A percentile compares a stretch with the other conserved stretches of the same genome.
Conservation (phyloP, 2,329 filamentous ascomycete species). For the Tolypocladium pustulatum region DNA sequence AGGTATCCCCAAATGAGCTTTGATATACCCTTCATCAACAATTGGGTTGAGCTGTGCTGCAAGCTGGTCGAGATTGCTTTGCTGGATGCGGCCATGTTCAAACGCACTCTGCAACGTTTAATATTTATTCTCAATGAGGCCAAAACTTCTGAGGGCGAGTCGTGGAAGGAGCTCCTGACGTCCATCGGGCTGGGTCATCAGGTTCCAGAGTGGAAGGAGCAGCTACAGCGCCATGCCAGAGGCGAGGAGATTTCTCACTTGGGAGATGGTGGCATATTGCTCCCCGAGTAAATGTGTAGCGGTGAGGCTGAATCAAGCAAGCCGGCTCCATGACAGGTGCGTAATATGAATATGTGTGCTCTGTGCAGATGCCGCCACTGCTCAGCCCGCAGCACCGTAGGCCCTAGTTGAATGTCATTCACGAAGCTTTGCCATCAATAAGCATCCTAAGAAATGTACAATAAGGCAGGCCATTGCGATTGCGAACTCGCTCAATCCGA, state of each 20-base stretch:
- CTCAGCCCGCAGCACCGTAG: too few relatives aligned
- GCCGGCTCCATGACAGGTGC: too few relatives aligned
- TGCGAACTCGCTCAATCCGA: too few relatives aligned
- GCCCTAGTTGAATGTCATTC: too few relatives aligned
- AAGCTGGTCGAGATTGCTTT: constrained; percentile 8
- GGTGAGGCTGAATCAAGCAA: not conserved
- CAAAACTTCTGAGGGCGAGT: not conserved
- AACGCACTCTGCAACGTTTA: not conserved
- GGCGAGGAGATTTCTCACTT: not conserved
- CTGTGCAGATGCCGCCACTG: not conserved
- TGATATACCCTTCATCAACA: constrained; percentile 8
- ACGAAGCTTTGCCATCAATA: too few relatives aligned
- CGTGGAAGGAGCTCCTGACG: not conserved
- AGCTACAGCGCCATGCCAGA: not conserved
- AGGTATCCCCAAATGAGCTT: constrained; percentile 16
- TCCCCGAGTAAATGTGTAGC: not conserved
- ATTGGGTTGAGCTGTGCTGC: constrained; percentile 11
- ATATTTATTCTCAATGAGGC: not conserved
- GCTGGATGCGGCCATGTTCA: not conserved
- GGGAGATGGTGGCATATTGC: not conserved
- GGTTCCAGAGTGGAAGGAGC: not conserved
- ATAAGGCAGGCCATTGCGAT: too few relatives aligned
- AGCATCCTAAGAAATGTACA: too few relatives aligned
- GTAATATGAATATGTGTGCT: not conserved
- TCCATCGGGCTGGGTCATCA: not conserved